These are phyloP conservation scores for Saccharomyces hybrid DNA, from an alignment of 1,139 yeast genomes.

Conservation along the genomic window DNA sequence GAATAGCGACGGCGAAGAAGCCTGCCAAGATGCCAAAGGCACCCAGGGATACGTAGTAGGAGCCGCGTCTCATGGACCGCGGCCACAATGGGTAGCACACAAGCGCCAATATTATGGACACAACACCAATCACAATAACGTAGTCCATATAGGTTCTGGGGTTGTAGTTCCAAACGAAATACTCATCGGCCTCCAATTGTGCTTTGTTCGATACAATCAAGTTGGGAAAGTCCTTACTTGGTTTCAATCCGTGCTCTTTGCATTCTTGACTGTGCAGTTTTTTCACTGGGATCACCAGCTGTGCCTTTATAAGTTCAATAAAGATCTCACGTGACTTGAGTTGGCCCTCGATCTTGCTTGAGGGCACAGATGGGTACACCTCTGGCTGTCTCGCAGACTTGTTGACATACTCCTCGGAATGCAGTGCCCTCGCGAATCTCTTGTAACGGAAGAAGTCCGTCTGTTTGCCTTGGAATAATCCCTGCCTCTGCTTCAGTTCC, in stretches of 20 bases:
- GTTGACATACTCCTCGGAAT: slow-evolving; percentile 61
- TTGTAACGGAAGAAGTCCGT: slow-evolving; percentile 83
- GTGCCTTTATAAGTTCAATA: slow-evolving; percentile 62
- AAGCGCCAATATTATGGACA: slow-evolving; percentile 62
- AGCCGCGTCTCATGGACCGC: slow-evolving; percentile 75
- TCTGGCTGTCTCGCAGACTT: slow-evolving; percentile 48
- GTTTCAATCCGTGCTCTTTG: slow-evolving; percentile 51
- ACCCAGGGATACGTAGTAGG: slow-evolving; percentile 81
- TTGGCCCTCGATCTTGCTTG: slow-evolving; percentile 34
- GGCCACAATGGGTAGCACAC: slow-evolving; percentile 98
- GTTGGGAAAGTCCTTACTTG: slow-evolving; percentile 71
- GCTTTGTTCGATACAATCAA: slow-evolving; percentile 63
- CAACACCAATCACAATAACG: slow-evolving; percentile 54
- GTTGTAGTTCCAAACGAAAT: slow-evolving; percentile 78
- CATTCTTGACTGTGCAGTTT: slow-evolving; percentile 72
- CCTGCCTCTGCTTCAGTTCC: slow-evolving; percentile 70
- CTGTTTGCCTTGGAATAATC: slow-evolving; percentile 60
- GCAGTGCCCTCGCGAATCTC: slow-evolving; percentile 71
- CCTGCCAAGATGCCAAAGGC: slow-evolving; percentile 65
- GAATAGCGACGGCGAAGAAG: slow-evolving; percentile 71
- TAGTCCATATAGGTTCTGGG: slow-evolving; percentile 66
- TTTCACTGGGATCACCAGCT: slow-evolving; percentile 64
- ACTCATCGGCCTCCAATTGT: slow-evolving; percentile 64
- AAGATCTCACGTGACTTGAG: slow-evolving; percentile 50
- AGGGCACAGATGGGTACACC: slow-evolving; percentile 48